Conservation (phyloP, 2,329 filamentous ascomycete genomes). For the Ascochyta lentis region DNA sequence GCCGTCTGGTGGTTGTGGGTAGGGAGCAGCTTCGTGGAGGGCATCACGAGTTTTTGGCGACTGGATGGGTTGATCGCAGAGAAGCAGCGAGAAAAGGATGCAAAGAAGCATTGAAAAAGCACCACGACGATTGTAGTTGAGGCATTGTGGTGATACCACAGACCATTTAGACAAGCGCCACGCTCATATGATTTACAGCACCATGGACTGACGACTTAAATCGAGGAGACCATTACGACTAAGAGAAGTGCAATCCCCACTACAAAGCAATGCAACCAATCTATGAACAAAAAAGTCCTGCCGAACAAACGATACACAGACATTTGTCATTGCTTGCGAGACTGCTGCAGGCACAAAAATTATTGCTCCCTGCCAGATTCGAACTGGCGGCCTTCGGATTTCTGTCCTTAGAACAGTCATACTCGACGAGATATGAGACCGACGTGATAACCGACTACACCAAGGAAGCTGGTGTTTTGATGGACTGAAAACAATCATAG, state of each 20-base stretch:
- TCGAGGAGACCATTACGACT: too few relatives aligned
- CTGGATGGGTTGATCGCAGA: conserved; percentile 32
- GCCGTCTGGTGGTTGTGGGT: conserved; percentile 62
- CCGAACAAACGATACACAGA: too few relatives aligned
- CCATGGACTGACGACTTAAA: too few relatives aligned
- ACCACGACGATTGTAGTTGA: too few relatives aligned
- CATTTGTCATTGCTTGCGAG: too few relatives aligned
- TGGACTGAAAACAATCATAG: background rate
- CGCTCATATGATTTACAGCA: too few relatives aligned
- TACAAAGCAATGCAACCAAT: too few relatives aligned
- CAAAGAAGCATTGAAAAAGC: conserved; percentile 40
- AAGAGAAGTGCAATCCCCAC: too few relatives aligned
- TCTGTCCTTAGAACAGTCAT: conserved; percentile 32
- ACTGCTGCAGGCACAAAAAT: background rate
- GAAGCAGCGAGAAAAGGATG: conserved; percentile 38
- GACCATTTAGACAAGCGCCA: too few relatives aligned
- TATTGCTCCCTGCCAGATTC: conserved; percentile 33
- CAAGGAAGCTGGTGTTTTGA: conserved; percentile 27
- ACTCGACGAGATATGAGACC: conserved; percentile 35
- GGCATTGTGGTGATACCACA: too few relatives aligned
- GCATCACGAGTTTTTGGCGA: conserved; percentile 56
- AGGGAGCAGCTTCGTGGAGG: conserved; percentile 60
- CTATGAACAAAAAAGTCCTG: background rate
- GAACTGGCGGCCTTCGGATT: conserved; percentile 41
- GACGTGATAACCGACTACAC: conserved; percentile 43